phyloP scores from a whole-genome alignment of 768 basidiomycete species.

The Pulveroboletus ravenelii region DNA sequence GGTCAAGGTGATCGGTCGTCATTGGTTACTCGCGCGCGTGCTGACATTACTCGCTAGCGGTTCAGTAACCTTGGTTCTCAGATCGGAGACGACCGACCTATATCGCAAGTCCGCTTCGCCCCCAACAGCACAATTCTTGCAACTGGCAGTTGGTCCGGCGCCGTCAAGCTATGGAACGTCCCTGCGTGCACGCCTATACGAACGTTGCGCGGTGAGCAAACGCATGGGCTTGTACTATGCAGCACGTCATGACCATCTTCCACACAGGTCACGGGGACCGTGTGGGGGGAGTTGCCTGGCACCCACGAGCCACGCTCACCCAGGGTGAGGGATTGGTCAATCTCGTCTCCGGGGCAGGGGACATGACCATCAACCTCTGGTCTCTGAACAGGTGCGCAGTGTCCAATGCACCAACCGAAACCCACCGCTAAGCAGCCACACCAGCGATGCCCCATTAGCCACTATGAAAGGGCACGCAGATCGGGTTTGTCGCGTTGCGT shows the following conservation, averaged over 20 bases:
- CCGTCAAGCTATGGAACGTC: constrained; percentile 92
- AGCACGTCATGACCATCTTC: constrained; percentile 6
- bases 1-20: constrained; percentile 63
- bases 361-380: constrained; percentile 85
- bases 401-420: not conserved
- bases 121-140: constrained; percentile 86
- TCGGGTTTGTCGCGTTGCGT: constrained; percentile 89
- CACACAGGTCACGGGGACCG: constrained; percentile 77
- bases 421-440: constrained; percentile 4
- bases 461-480: constrained; percentile 84
- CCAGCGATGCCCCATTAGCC: constrained; percentile 81
- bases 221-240: not conserved
- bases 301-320: constrained; percentile 83
- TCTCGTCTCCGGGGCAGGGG: constrained; percentile 87
- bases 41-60: constrained; percentile 45
- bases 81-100: constrained; percentile 94
- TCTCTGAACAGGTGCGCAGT: constrained; percentile 67
- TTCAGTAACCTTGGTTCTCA: constrained; percentile 94
- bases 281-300: constrained; percentile 96
- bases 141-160: constrained; percentile 95
- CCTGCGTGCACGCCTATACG: constrained; percentile 80
- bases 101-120: constrained; percentile 91
- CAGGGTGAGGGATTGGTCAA: constrained; percentile 65
- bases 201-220: constrained; percentile 60
- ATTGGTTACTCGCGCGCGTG: not conserved